Base-by-base conservation (phyloP, 805 yeast genomes). In the Cyberlindnera samutprakarnensis region DNA sequence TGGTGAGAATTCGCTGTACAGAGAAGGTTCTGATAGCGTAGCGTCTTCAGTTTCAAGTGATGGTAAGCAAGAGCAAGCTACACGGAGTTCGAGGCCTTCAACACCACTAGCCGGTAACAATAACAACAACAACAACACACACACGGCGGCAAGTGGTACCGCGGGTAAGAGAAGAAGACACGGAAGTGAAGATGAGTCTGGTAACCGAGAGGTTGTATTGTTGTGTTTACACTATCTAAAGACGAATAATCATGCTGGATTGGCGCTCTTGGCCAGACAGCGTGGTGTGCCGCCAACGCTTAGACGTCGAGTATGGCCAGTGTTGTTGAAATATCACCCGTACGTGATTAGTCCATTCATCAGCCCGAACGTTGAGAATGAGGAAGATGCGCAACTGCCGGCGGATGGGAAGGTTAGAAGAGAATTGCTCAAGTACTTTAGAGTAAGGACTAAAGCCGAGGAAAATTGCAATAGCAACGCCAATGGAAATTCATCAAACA, bases 271-370 rank as follows among this genome's bases (percentile, higher is more conserved):
- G 6, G 90, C 95, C 5, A 68, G 95, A 41, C 87, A 79, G 43
- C 64, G 75, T 35, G 96, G 97, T 4, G 64, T 87, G 18, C 96
- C 96, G 1, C 90, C 94, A 1, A 69, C 75, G 35, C 62, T 86
- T 33, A 67, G 97, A 38, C 75, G 74, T 43, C 64, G 69, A 35
- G 81, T 84, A 7, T 88, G 96, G 96, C 95, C 96, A 1, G 58
- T 84, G 4, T 56, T 88, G 31, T 56, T 88, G 36, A 77, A 77
- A 43, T 75, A 75, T 46, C 96, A 88, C 54, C 96, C 96, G 1
- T 83, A 78, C 61, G 95, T 85, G 11, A 57, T 73, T 20, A 66
- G 75, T 30, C 95, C 96, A 0, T 80, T 73, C 44, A 66, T 85
- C 3, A 90, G 68, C 41, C 59, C 61, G 3, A 46, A 42, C 28